Evolutionary conservation across 495 filamentous ascomycete species (phyloP).

Genomic region (Hypomontagnella monticulosa): DNA sequence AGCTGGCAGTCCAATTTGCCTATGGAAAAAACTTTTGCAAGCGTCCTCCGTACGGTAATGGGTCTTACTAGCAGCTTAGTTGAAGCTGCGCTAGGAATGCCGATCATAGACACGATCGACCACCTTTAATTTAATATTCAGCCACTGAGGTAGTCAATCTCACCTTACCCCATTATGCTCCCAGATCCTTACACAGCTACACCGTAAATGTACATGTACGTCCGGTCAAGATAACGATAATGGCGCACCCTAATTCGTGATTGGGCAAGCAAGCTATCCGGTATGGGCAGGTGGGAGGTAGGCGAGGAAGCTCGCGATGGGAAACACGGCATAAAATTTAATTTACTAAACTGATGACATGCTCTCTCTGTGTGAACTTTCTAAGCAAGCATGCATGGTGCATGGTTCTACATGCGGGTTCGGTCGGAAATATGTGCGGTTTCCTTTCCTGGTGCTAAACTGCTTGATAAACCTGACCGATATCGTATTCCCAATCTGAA

Average conservation of each 20-base stretch:
- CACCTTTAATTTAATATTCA: slow-evolving; percentile 23
- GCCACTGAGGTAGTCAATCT: slow-evolving; percentile 9
- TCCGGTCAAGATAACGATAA: not conserved
- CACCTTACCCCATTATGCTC: slow-evolving; percentile 1
- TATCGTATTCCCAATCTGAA: not conserved
- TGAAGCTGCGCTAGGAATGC: slow-evolving; percentile 6
- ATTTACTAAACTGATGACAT: slow-evolving; percentile 8
- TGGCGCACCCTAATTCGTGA: not conserved
- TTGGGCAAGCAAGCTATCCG: not conserved
- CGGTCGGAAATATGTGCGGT: not conserved
- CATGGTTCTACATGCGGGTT: not conserved
- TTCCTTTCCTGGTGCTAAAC: not conserved
- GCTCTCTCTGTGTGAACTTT: not conserved
- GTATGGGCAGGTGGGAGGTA: slow-evolving; percentile 3
- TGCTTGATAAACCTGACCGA: not conserved
- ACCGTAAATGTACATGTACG: no score
- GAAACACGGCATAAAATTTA: slow-evolving; percentile 8
- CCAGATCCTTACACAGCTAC: no score
- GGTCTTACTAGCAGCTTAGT: not conserved
- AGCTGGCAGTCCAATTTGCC: no score
- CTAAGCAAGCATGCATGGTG: not conserved
- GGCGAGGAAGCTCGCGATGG: not conserved
- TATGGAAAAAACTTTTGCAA: no score
- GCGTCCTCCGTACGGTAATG: no score
- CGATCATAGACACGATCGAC: slow-evolving; percentile 27